phyloP scores from a whole-genome alignment of 2,329 filamentous ascomycete genomes.

The Neophaeococcomyces aloes region DNA sequence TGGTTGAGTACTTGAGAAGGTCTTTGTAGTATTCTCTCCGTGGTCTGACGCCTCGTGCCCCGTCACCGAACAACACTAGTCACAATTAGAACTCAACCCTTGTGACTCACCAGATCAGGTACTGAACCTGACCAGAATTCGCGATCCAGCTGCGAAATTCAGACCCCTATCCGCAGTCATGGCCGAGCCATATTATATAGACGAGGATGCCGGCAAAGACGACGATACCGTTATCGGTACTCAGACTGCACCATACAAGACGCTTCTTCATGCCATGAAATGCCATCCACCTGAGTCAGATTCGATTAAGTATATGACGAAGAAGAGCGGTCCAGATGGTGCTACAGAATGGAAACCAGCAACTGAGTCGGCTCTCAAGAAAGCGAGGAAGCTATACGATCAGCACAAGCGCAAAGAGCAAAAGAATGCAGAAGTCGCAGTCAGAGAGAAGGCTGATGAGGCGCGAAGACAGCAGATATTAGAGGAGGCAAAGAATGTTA shows the following conservation, averaged over 20 bases:
- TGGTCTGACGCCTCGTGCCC: too few species aligned
- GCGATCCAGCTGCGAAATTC: not conserved
- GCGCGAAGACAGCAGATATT: constrained; percentile 60
- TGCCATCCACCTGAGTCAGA: constrained; percentile 49
- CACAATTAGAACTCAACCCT: too few species aligned
- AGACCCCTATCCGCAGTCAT: constrained; percentile 20
- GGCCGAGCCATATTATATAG: constrained; percentile 56
- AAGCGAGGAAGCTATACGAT: constrained; percentile 64
- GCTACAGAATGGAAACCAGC: constrained; percentile 68
- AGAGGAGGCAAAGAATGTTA: constrained; percentile 72
- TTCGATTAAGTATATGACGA: constrained; percentile 53
- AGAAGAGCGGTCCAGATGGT: constrained; percentile 56
- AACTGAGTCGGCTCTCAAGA: constrained; percentile 76
- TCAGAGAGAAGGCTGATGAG: constrained; percentile 61
- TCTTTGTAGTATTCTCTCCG: too few species aligned
- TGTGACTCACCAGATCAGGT: too few species aligned
- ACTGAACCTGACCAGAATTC: not conserved
- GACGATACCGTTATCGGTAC: constrained; percentile 55
- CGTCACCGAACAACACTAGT: too few species aligned
- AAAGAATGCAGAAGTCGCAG: constrained; percentile 63
- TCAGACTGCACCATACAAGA: constrained; percentile 68
- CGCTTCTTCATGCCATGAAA: constrained; percentile 65
- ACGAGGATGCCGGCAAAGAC: constrained; percentile 69
- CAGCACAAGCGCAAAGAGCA: constrained; percentile 73
- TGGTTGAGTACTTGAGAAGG: too few species aligned